A percentile compares a stretch with the other conserved stretches of the same genome.
Evolutionary conservation across 2,329 filamentous ascomycete species (phyloP).

Genomic region (Ophiostoma novo-ulmi): DNA sequence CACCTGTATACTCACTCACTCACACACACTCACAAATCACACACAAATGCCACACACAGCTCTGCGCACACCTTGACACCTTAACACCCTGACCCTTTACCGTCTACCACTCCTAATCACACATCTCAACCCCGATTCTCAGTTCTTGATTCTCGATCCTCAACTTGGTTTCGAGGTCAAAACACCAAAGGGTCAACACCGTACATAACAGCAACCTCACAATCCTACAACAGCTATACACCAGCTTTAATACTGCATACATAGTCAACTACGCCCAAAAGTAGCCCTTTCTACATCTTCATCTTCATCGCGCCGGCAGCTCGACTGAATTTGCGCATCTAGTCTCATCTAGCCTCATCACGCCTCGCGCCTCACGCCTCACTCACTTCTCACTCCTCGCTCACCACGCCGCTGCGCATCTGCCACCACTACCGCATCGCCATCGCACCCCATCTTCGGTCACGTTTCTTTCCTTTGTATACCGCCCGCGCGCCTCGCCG

Average conservation of each 20-base stretch:
- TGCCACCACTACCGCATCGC: background rate
- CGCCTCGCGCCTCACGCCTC: background rate
- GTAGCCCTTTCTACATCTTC: background rate
- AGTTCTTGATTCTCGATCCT: background rate
- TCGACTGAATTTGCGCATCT: background rate
- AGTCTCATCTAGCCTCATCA: background rate
- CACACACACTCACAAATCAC: background rate
- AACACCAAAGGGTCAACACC: background rate
- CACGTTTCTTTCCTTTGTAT: background rate
- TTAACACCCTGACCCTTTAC: background rate
- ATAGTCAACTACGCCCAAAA: background rate
- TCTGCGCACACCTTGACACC: conserved; percentile 6
- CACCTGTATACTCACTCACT: background rate
- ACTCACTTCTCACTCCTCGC: background rate
- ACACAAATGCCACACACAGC: background rate
- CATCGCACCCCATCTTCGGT: background rate
- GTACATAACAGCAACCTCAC: background rate
- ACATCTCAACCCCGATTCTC: background rate
- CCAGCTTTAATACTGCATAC: background rate
- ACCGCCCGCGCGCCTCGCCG: background rate
- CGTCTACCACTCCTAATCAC: background rate
- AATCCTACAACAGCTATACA: background rate
- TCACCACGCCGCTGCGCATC: background rate
- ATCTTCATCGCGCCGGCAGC: background rate
- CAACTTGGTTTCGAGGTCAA: background rate